Evolutionary conservation across 192 early-diverging fungal genomes (phyloP).

Genomic region (Podila horticola): DNA sequence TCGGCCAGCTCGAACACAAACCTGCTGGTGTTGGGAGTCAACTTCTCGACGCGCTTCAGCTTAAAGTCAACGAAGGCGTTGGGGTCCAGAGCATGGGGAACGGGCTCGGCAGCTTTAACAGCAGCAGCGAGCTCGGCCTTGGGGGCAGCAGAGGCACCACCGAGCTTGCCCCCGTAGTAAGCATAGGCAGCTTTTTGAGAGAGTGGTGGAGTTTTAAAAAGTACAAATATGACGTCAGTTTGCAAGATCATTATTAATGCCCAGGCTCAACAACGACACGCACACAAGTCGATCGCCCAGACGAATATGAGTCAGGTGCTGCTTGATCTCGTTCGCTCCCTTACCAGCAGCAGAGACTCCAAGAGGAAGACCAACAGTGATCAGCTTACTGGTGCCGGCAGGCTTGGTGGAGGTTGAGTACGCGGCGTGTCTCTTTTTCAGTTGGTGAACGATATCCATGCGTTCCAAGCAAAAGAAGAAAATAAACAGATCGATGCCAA

Average conservation of each 20-base stretch:
- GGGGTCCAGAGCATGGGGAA: constrained; percentile 53
- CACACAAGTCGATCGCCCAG: no score
- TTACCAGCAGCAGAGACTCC: constrained; percentile 40
- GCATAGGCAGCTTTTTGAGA: constrained; percentile 29
- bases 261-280: neutral
- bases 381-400: constrained; percentile 31
- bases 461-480: neutral
- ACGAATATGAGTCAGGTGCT: neutral
- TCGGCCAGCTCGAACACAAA: constrained; percentile 51
- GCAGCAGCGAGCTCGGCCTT: constrained; percentile 2
- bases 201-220: neutral
- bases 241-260: neutral
- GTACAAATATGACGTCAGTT: constrained; percentile 4
- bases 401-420: constrained; percentile 47
- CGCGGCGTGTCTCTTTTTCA: constrained; percentile 22
- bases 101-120: constrained; percentile 20
- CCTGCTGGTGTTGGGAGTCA: constrained; percentile 37
- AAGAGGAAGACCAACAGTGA: constrained; percentile 40
- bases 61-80: constrained; percentile 66
- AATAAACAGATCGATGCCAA: neutral
- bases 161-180: constrained; percentile 42
- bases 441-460: neutral
- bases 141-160: constrained; percentile 6
- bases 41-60: constrained; percentile 51
- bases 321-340: neutral